Percentiles rank a stretch among this genome's conserved stretches.
Evolutionary conservation across 2,329 filamentous ascomycete genomes (phyloP).

Genomic region (Colletotrichum cereale): DNA sequence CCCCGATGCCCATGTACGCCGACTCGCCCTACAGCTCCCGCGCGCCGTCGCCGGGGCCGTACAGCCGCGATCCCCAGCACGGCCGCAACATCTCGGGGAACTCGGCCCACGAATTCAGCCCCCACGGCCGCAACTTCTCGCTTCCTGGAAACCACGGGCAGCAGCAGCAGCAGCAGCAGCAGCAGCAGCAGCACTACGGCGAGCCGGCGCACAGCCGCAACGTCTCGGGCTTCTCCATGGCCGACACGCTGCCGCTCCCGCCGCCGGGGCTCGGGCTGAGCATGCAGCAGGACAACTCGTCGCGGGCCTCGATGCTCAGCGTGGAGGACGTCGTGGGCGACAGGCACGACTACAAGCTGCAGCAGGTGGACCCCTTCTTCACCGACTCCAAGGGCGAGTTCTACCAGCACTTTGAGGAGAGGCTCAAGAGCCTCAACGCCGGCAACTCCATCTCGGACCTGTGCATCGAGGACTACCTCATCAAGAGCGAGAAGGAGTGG

Average conservation of each 20-base stretch:
- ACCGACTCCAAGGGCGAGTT: conserved; percentile 74
- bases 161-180: background rate
- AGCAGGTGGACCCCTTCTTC: conserved; percentile 77
- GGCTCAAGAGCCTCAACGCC: conserved; percentile 64
- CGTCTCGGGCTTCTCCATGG: conserved; percentile 38
- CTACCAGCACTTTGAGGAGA: conserved; percentile 68
- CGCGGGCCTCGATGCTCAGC: conserved; percentile 61
- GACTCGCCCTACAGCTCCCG: conserved; percentile 37
- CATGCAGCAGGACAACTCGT: conserved; percentile 40
- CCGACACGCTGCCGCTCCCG: conserved; percentile 47
- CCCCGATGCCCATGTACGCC: conserved; percentile 29
- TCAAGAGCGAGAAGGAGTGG: conserved; percentile 76
- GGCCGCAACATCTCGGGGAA: conserved; percentile 24
- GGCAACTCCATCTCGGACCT: conserved; percentile 68
- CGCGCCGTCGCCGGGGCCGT: conserved; percentile 24
- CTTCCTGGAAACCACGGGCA: conserved; percentile 31
- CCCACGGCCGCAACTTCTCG: conserved; percentile 37
- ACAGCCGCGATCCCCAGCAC: conserved; percentile 17
- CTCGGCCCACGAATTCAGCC: background rate
- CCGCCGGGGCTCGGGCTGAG: conserved; percentile 21
- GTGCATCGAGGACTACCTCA: conserved; percentile 75
- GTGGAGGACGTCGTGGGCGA: conserved; percentile 70
- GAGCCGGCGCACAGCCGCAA: conserved; percentile 23
- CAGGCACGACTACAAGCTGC: conserved; percentile 71
- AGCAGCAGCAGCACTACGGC: background rate